Conservation (phyloP, 352 stramenopile genomes). For the Lagenidium sp. region DNA sequence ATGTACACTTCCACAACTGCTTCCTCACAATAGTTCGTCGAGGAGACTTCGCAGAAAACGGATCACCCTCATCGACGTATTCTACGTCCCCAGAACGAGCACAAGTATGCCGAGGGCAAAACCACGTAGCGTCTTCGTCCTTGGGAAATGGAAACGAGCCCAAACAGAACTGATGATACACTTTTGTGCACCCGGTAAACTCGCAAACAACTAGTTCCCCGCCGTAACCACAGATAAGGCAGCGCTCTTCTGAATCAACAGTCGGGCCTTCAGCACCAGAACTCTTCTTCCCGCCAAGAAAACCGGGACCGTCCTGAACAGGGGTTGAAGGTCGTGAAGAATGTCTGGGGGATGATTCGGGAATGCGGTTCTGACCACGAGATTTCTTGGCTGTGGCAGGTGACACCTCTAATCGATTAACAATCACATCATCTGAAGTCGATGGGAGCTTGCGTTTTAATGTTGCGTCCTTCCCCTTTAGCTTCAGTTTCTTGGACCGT, state of each 20-base stretch:
- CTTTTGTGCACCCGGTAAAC: constrained; percentile 71
- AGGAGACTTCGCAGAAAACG: constrained; percentile 27
- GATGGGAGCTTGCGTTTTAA: constrained; percentile 50
- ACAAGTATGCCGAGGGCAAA: constrained; percentile 73
- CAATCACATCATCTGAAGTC: constrained; percentile 23
- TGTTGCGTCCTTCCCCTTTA: constrained; percentile 36
- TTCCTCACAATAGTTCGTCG: constrained; percentile 41
- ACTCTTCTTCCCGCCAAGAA: no score
- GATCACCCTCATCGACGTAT: constrained; percentile 29
- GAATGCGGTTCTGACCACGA: constrained; percentile 15
- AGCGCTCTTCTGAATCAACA: constrained; percentile 60
- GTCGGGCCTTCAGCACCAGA: no score
- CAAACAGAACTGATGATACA: constrained; percentile 85
- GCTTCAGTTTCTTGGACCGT: constrained; percentile 51
- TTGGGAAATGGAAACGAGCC: constrained; percentile 70
- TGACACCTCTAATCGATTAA: constrained; percentile 5
- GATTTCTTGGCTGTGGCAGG: constrained; percentile 31
- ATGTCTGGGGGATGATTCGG: no score
- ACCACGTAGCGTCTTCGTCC: constrained; percentile 74
- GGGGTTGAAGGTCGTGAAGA: no score
- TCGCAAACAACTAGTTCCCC: constrained; percentile 81
- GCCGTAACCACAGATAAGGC: constrained; percentile 68
- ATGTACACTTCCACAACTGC: constrained; percentile 76
- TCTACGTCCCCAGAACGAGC: constrained; percentile 53
- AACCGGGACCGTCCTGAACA: no score